Percentiles rank a stretch among this genome's conserved stretches.
These are phyloP conservation scores for Ophiostoma pallidulum DNA, from an alignment of 2,329 filamentous ascomycete genomes.

Conservation along the genomic window DNA sequence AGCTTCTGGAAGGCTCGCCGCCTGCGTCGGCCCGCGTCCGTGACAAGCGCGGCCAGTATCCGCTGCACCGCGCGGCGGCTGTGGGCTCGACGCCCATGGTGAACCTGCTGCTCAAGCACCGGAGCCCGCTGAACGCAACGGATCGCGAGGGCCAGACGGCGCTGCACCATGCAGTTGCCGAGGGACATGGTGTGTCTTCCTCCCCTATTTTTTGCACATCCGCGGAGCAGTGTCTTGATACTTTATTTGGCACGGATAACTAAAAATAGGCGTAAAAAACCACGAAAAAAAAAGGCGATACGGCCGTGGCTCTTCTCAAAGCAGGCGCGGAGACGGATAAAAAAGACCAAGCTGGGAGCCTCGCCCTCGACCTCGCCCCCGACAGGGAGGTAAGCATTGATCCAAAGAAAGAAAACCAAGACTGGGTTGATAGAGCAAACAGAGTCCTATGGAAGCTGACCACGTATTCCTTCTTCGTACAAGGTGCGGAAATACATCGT, in stretches of 20 bases:
- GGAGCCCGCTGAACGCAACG: constrained; percentile 72
- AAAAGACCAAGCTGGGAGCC: constrained; percentile 58
- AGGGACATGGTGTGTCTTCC: constrained; percentile 51
- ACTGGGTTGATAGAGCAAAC: constrained; percentile 5
- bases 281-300: constrained; percentile 58
- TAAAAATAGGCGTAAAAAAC: no score
- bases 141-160: constrained; percentile 80
- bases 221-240: no score
- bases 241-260: background rate
- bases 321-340: constrained; percentile 76
- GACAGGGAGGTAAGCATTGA: constrained; percentile 70
- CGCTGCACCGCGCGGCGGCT: constrained; percentile 85
- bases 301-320: constrained; percentile 72
- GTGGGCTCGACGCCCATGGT: constrained; percentile 84
- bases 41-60: constrained; percentile 79
- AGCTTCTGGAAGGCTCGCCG: constrained; percentile 61
- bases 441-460: constrained; percentile 5
- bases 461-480: background rate
- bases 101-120: constrained; percentile 64
- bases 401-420: no score
- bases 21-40: constrained; percentile 68
- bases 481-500: constrained; percentile 69
- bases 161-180: constrained; percentile 76
- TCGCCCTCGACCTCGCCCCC: constrained; percentile 75
- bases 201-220: background rate